These are phyloP conservation scores for Dioscorea alata DNA, from an alignment of 106 monocot genomes.

Conservation along the genomic window DNA sequence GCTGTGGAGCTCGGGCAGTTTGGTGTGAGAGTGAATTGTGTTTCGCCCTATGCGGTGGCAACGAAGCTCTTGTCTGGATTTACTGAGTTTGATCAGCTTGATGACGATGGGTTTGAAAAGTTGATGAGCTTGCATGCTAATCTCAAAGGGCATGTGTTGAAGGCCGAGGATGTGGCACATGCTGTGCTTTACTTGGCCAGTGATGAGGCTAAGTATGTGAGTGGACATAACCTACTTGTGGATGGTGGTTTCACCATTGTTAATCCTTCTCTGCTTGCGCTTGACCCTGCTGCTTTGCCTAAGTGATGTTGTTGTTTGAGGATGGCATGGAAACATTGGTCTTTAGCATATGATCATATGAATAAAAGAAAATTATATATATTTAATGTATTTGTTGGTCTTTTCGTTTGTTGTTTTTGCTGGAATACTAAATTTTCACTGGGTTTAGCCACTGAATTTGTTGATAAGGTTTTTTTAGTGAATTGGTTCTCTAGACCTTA, in stretches of 20 bases:
- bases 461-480: no score
- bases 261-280: neutral
- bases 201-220: slow-evolving; percentile 8
- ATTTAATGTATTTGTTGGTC: no score
- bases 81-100: no score
- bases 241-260: slow-evolving; percentile 4
- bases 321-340: no score
- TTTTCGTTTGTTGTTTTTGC: no score
- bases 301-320: no score
- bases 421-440: no score
- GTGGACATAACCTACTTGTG: slow-evolving; percentile 1
- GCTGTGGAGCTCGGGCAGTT: slow-evolving; percentile 35
- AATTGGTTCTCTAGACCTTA: no score
- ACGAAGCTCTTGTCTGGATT: neutral
- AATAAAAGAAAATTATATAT: no score
- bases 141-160: neutral
- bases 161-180: neutral
- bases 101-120: neutral
- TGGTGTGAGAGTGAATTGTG: slow-evolving; percentile 12
- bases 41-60: slow-evolving; percentile 9
- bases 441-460: no score
- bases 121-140: neutral
- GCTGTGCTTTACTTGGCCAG: slow-evolving; percentile 9
- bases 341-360: no score
- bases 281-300: neutral